Conservation (phyloP, 441 rosid genomes). For the Breynia disticha region DNA sequence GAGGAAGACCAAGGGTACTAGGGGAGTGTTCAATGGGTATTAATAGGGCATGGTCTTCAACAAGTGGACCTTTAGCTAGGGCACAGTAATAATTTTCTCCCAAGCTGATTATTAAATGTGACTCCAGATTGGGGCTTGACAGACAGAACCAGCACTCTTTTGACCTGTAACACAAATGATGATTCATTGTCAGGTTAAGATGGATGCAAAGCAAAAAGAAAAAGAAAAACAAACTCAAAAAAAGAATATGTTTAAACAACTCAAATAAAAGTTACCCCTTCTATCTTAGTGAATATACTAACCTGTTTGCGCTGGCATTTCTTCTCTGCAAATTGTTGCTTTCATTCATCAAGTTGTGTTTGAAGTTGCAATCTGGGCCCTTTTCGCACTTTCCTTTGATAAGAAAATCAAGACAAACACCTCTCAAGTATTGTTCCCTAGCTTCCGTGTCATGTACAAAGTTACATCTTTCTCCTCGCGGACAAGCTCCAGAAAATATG, state of each 20-base stretch:
- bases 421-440: conserved; percentile 73
- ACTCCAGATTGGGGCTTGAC: conserved; percentile 74
- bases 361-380: conserved; percentile 88
- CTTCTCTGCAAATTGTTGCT: conserved; percentile 33
- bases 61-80: conserved; percentile 81
- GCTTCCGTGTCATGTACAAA: conserved; percentile 69
- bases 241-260: not conserved
- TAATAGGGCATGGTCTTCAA: conserved; percentile 59
- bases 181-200: conserved; percentile 17
- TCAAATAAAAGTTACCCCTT: not conserved
- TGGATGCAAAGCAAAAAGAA: conserved; percentile 5
- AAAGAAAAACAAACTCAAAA: not conserved
- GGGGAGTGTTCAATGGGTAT: conserved; percentile 82
- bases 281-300: conserved; percentile 5
- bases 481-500: conserved; percentile 77
- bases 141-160: conserved; percentile 96
- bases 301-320: conserved; percentile 47
- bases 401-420: conserved; percentile 90
- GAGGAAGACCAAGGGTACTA: conserved; percentile 47
- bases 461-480: conserved; percentile 66
- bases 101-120: conserved; percentile 61
- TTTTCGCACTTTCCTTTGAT: conserved; percentile 89
- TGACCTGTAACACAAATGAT: conserved; percentile 41
- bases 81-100: conserved; percentile 86
- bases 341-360: conserved; percentile 67